phyloP scores from a whole-genome alignment of 805 yeast species.

The Candida incommunis region DNA sequence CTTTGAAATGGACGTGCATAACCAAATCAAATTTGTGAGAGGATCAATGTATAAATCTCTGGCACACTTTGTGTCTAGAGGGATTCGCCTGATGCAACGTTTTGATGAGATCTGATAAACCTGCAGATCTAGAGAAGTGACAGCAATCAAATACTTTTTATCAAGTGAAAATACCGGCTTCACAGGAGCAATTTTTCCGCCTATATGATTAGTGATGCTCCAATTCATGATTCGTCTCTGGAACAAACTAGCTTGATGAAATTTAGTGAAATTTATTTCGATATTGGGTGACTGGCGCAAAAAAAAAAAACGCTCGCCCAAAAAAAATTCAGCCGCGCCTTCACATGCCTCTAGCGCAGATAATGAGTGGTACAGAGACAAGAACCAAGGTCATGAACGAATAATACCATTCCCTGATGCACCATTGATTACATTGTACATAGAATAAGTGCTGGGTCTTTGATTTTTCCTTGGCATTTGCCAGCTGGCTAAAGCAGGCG shows the following conservation, averaged over 20 bases:
- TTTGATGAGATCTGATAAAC: background rate
- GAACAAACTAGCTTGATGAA: background rate
- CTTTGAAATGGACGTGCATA: background rate
- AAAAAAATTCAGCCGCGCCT: background rate
- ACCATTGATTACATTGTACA: too few species aligned
- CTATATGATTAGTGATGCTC: background rate
- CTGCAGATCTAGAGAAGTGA: conserved; percentile 17
- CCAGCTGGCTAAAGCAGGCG: too few species aligned
- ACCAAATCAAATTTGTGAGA: background rate
- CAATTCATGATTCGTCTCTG: background rate
- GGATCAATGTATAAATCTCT: background rate
- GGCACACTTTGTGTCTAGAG: background rate
- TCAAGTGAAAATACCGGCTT: background rate
- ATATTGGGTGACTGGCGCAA: too few species aligned
- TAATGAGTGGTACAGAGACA: too few species aligned
- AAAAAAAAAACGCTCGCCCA: too few species aligned
- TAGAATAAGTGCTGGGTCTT: too few species aligned
- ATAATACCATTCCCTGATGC: too few species aligned
- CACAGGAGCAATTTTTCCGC: background rate
- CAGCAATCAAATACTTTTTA: background rate
- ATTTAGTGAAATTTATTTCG: background rate
- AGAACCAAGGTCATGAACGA: too few species aligned
- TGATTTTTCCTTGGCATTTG: too few species aligned
- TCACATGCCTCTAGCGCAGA: too few species aligned
- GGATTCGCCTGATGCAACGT: background rate